Base-by-base conservation (phyloP, 108 stramenopile genomes). In the Nitzschia sp. region DNA sequence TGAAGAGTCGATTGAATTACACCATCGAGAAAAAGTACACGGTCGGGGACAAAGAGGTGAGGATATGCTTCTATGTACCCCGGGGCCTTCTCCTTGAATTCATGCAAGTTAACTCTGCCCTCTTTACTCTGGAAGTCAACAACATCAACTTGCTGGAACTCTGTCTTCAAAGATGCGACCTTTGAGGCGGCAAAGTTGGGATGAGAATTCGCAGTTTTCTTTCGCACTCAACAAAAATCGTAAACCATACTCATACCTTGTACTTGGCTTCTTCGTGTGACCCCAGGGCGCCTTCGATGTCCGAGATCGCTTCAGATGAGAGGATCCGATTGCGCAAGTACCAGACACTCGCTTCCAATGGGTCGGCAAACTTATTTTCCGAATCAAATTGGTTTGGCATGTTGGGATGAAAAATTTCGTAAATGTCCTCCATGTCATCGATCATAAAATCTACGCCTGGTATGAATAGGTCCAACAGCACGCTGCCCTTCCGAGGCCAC, bases 11-110 rank as follows among this genome's bases (percentile, higher is more conserved):
- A 80, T 56, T 92, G 91, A 1, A 80, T 19, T 1, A 88, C 75
- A 21, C 88, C 88, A 77, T 85, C 91, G 46, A 89, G 61, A 59
- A 75, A 90, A 29, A 93, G 33, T 0, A 80, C 35, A 3, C 84
- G 85, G 73, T 90, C 77, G 3, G 87, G 81, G 22, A 28, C 45
- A 44, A 79, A 86, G 9, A 79, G 48, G 13, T 80, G 72, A 11
- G 78, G 73, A 38, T 75, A 25, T 25, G 28, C 32, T n/a, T 53
- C 36, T 2, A 33, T 13, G 8, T 46, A 47, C 16, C 35, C 38
- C 3, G 58, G 58, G 28, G 63, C 53, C 29, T 63, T 63, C 25
- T 25, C 26, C 5, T 34, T 30, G 25, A 26, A 53, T 2, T 53
- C 8, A 0, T 60, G 25, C 23, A 52, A 52, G 31, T 52, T 36